These are phyloP conservation scores for Aspergillus tubingensis DNA, from an alignment of 2,329 filamentous ascomycete genomes.

Conservation along the genomic window DNA sequence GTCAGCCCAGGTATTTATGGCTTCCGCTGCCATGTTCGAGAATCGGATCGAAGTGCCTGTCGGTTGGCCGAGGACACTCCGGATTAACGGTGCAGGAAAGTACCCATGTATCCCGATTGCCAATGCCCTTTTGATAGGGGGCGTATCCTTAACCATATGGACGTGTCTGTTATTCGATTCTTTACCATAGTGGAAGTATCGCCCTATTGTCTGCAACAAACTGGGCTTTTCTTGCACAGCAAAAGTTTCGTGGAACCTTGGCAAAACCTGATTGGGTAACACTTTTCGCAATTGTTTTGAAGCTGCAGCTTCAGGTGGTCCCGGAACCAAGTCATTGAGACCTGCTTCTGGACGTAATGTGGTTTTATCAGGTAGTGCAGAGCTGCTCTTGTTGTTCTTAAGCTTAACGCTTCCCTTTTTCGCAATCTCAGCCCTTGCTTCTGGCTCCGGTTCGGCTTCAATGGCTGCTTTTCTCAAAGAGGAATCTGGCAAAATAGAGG, in stretches of 20 bases:
- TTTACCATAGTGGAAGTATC: conserved; percentile 53
- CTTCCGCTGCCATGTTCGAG: conserved; percentile 79
- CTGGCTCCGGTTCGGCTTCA: conserved; percentile 24
- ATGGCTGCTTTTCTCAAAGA: conserved; percentile 20
- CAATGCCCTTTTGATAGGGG: conserved; percentile 78
- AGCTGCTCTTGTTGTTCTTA: conserved; percentile 29
- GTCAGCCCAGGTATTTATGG: conserved; percentile 81
- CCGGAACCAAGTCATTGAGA: conserved; percentile 20
- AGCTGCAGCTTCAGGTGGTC: conserved; percentile 36
- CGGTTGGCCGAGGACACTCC: conserved; percentile 90
- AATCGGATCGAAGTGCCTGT: conserved; percentile 95
- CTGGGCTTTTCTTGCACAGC: conserved; percentile 56
- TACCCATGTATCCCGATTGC: conserved; percentile 94
- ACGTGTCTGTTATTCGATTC: conserved; percentile 68
- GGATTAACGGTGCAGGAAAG: conserved; percentile 82
- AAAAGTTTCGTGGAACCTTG: conserved; percentile 51
- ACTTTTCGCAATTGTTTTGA: conserved; percentile 39
- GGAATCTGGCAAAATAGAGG: conserved; percentile 23
- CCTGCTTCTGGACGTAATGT: conserved; percentile 22
- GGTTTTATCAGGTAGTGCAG: conserved; percentile 25
- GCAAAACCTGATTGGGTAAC: conserved; percentile 51
- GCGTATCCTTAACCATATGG: conserved; percentile 66
- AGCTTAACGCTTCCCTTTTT: conserved; percentile 34
- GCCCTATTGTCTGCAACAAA: conserved; percentile 59
- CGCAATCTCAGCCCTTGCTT: conserved; percentile 28